Percentiles rank a stretch among this genome's conserved stretches.
phyloP scores from a whole-genome alignment of 2,329 filamentous ascomycete genomes.

The Fusarium sp. region DNA sequence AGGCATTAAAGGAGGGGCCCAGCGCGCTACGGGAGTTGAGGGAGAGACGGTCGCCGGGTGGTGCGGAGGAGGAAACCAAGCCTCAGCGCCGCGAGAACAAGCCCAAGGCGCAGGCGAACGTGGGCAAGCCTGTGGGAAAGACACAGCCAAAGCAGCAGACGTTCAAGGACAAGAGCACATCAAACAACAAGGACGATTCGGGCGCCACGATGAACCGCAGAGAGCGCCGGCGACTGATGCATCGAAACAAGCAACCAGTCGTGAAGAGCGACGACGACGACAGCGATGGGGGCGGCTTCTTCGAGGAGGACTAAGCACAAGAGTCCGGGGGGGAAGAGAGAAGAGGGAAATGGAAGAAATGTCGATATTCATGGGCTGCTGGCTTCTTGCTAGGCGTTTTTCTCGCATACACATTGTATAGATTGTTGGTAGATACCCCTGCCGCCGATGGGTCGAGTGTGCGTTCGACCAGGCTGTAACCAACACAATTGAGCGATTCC shows the following conservation, averaged over 20 bases:
- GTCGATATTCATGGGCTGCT: constrained; percentile 7
- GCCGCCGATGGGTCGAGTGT: constrained; percentile 18
- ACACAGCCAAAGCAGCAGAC: constrained; percentile 38
- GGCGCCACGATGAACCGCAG: constrained; percentile 50
- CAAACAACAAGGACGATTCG: constrained; percentile 34
- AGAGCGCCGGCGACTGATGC: constrained; percentile 51
- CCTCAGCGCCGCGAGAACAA: constrained; percentile 30
- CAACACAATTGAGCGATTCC: constrained; percentile 25
- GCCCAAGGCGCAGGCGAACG: constrained; percentile 28
- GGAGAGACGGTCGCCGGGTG: constrained; percentile 58
- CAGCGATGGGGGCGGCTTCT: constrained; percentile 69
- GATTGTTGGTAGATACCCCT: constrained; percentile 38
- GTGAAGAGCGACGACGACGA: constrained; percentile 58
- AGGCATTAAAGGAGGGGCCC: constrained; percentile 69
- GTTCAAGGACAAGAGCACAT: constrained; percentile 23
- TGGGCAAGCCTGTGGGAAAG: constrained; percentile 32
- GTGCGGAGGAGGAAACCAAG: constrained; percentile 19
- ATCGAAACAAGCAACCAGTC: constrained; percentile 46
- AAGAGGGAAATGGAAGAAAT: background rate
- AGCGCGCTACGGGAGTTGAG: constrained; percentile 65
- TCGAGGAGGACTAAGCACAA: constrained; percentile 55
- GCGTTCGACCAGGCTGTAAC: constrained; percentile 20
- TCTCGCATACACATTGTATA: constrained; percentile 20
- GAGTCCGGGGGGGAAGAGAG: background rate
- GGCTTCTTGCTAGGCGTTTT: background rate